Base-by-base conservation (phyloP, 2,329 filamentous ascomycete genomes). In the Sodiomyces alkalinus region DNA sequence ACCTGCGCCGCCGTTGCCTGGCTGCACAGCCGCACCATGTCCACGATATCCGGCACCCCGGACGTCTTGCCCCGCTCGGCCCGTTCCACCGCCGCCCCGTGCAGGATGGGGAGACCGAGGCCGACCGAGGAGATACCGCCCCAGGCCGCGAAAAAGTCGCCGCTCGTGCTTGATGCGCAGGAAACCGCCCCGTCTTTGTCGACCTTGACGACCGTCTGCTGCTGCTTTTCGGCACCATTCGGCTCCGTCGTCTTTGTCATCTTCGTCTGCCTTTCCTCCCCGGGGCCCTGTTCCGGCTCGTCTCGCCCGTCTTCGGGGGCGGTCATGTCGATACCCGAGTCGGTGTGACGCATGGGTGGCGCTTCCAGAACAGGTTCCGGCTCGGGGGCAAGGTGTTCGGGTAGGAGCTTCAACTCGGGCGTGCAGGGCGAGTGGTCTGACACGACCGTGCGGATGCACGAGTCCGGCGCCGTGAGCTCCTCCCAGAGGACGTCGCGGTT, bases 381-480 rank as follows among this genome's bases (percentile, higher is more conserved):
- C n/a, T 20, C 17, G 30, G 33, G 45, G 47, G 34, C 41, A 8
- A 90, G 62, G 39, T 77, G 68, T 1, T 64, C 52, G 0, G 87
- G 86, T 0, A 94, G 68, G 12, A 92, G 68, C 54, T 98, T 98
- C 30, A 98, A 67, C 47, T 93, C 76, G 0, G 90, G 87, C 4
- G 90, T 96, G 61, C 90, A 96, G 5, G 90, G 90, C 5, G 82
- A 92, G 60, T 98, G 90, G 48, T 96, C 90, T 0, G 80, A 92
- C 3, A 98, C 90, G 17, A 98, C 69, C 1, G 90, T 96, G 46
- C 74, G 70, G 51, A 98, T 86, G 39, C 92, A 82, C 7, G 82
- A 82, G 43, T 86, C 74, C 0, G 57, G 41, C 6, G 63, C 61
- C 19, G 63, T 58, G 7, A 98, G 61, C 53, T 96, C 90, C 6